Base-by-base conservation (phyloP, 352 stramenopile genomes). In the Pythium angustatum region DNA sequence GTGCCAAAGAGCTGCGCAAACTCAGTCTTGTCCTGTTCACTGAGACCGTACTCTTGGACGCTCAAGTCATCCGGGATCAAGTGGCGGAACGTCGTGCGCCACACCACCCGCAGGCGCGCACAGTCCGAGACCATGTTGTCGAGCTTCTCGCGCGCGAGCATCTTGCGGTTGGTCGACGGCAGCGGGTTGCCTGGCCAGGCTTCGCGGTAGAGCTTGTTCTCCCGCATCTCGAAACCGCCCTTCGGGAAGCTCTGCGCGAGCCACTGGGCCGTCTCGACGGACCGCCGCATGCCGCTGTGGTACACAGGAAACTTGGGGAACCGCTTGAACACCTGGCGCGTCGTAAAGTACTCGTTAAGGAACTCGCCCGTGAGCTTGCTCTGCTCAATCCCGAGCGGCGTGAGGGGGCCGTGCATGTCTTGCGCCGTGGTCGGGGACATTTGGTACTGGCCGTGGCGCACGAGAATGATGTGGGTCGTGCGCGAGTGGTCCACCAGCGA, bases 51-150 rank as follows among this genome's bases (percentile, higher is more conserved):
- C 62, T 83, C 69, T 8, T 48, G 45, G 17, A 62, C 40, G 49
- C 21, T 67, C 19, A 91, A 34, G 44, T 91, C 82, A 51, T 80
- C 67, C 11, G 82, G 78, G 64, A 89, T 79, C 50, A 89, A 43
- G 61, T 91, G 82, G 11, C 82, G 79, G 58, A 91, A 91, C 73
- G 73, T 81, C 36, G 73, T 86, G 47, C 82, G 79, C 62, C 85
- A 91, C 30, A 79, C 69, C 57, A 87, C 60, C 44, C 87, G 85
- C 24, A 91, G 64, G 2, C 82, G 78, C 58, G 82, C 78, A 40
- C 75, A 84, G 49, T 91, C 82, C 26, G 79, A 76, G 38, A 87
- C 81, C 77, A 90, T 90, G 65, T 83, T 89, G 64, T 89, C 82
- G 43, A 88, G 64, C 43, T 89, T 89, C 64, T 91, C 79, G 55